Percentiles rank a stretch among this genome's conserved stretches.
Conservation (phyloP, 2,329 filamentous ascomycete species). For the Paecilomyces sp. region DNA sequence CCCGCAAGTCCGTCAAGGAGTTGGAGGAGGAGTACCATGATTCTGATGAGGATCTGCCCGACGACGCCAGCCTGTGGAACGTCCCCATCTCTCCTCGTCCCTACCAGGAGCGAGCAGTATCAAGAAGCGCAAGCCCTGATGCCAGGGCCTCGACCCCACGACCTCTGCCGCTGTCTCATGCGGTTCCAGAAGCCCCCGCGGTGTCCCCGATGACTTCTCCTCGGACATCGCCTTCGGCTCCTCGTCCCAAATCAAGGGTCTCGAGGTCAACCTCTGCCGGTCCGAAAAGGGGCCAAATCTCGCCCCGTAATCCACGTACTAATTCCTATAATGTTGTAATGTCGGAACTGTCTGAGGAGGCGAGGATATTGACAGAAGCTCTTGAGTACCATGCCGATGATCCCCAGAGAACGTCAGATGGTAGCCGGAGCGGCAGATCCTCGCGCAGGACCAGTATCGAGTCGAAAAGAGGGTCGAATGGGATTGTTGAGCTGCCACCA, state of each 20-base stretch:
- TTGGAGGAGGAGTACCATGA: slow-evolving; percentile 45
- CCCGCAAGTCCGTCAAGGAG: slow-evolving; percentile 41
- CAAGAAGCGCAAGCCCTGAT: slow-evolving; percentile 36
- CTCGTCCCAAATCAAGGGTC: slow-evolving; percentile 14
- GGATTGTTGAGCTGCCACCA: slow-evolving; percentile 48
- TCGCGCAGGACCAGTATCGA: slow-evolving; percentile 31
- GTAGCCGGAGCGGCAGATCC: slow-evolving; percentile 37
- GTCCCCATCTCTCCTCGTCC: slow-evolving; percentile 43
- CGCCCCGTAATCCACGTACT: slow-evolving; percentile 38
- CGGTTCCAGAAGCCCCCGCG: slow-evolving; percentile 9
- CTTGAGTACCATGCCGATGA: slow-evolving; percentile 52
- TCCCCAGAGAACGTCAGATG: slow-evolving; percentile 38
- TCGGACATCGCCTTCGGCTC: slow-evolving; percentile 20
- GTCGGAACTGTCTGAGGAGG: slow-evolving; percentile 53
- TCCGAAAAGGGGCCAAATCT: slow-evolving; percentile 34
- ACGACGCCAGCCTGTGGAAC: slow-evolving; percentile 45
- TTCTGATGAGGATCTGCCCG: slow-evolving; percentile 44
- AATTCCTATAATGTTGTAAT: slow-evolving; percentile 55
- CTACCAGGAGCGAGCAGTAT: slow-evolving; percentile 30
- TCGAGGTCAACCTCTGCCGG: slow-evolving; percentile 30
- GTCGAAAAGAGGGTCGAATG: slow-evolving; percentile 27
- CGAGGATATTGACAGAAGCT: slow-evolving; percentile 52
- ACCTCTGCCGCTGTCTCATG: slow-evolving; percentile 37
- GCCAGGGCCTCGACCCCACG: slow-evolving; percentile 30
- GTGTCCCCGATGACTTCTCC: slow-evolving; percentile 10